Percentiles rank a stretch among this genome's conserved stretches.
Conservation (phyloP, 202 grass and related monocot species). For the Elaeis oleifera region DNA sequence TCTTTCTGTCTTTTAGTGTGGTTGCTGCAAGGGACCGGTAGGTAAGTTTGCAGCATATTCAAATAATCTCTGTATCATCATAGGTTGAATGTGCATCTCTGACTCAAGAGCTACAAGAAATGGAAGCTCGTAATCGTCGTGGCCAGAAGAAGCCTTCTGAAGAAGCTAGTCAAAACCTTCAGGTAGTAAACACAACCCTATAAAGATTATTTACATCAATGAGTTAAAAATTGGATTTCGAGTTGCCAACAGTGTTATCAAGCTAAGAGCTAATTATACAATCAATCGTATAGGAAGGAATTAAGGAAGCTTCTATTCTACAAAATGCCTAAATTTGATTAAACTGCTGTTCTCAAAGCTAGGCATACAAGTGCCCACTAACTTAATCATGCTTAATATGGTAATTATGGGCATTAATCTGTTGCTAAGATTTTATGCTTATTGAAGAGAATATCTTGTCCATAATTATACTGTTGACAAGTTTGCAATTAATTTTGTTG, state of each 20-base stretch:
- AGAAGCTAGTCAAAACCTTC: slow-evolving; percentile 94
- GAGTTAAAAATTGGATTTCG: no score
- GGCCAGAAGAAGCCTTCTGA: slow-evolving; percentile 90
- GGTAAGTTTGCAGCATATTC: slow-evolving; percentile 19
- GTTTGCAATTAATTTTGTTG: no score
- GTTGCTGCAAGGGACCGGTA: background rate
- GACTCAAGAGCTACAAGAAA: slow-evolving; percentile 89
- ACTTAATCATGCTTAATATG: no score
- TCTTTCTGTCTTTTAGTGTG: slow-evolving; percentile 10
- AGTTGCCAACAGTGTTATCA: no score
- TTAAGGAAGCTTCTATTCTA: background rate
- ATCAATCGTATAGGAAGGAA: no score
- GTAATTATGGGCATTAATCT: no score
- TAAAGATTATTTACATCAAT: background rate
- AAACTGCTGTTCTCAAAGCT: background rate
- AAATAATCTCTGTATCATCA: slow-evolving; percentile 19
- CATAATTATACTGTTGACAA: no score
- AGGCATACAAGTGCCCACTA: background rate
- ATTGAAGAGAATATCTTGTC: no score
- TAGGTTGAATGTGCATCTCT: slow-evolving; percentile 86
- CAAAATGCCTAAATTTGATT: background rate
- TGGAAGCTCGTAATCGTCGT: slow-evolving; percentile 79
- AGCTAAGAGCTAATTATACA: no score
- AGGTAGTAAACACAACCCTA: slow-evolving; percentile 44
- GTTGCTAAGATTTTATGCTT: no score